Base-by-base conservation (phyloP, 2,329 filamentous ascomycete genomes). In the Trichoderma harzianum region DNA sequence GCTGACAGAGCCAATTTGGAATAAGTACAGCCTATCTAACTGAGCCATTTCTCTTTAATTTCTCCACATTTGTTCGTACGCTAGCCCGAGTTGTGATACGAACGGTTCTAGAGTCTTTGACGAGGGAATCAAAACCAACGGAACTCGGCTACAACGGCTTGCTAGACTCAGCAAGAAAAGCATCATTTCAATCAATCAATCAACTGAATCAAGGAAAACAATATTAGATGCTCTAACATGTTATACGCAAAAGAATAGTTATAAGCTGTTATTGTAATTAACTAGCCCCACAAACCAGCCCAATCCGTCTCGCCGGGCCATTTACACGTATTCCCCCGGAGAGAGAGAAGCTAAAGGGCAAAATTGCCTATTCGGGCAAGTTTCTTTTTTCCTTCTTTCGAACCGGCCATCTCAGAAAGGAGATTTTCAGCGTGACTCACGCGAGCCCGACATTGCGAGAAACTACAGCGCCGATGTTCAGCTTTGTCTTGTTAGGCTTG, bases 261-360 rank as follows among this genome's bases (percentile, higher is more conserved):
- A 21, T n/a, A 7, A 0, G 0, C 5, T 53, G 47, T 53, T 53
- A 53, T 53, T 14, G 47, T 10, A 53, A 11, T 24, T 53, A 53
- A n/a, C 61, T 11, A 47, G 39, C 64, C 64, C 64, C 64, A 34
- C 66, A 57, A 34, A 14, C 24, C 51, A 39, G 36, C 7, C 32
- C 57, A 36, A 72, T 71, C 51, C 71, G 72, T 72, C 72, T 73
- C 71, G 72, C 72, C 72, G 72, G 65, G 11, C n/a, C 11, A 3
- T 30, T 11, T 53, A 51, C 43, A 51, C 43, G 43, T 51, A 51
- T 51, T 43, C 39, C 21, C 21, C n/a, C 47, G 47, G 47, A 5
- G 36, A n/a, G 7, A 18, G 39, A 16, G 47, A 57, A 61, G 55
- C 26, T 51, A 53, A 28, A n/a, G 18, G 14, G 47, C 3, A 39